Evolutionary conservation across 2,329 filamentous ascomycete genomes (phyloP), one percentile per base, ranked within the genome.

Genomic region (Neofusicoccum ribis): DNA sequence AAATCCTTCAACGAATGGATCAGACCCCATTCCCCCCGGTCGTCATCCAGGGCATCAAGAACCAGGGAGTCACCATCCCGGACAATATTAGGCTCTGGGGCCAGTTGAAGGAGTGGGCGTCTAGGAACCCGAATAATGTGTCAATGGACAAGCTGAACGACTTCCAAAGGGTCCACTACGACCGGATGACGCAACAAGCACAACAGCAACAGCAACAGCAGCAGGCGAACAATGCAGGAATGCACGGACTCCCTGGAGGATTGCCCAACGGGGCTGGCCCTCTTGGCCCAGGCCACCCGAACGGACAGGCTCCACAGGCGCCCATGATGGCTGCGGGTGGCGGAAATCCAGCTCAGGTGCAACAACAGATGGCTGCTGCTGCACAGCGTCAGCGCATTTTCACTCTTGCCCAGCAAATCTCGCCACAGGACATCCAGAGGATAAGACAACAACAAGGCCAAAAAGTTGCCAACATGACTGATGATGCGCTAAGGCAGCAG

Each of bases 1-100:
- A 76, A 3, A 73, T 76, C 64, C 74, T 77, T 17, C 66, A 70
- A 15, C 68, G 68, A 31, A 76, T 74, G 2, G 76, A 78, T 51
- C 59, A 67, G 7, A 72, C 68, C n/a, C 71, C 70, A 0, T 77
- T 74, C 43, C 75, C 73, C 31, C 72, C 72, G 4, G 39, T 61
- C 67, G 34, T 68, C 67, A 44, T 65, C 72, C 14, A 70, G 68
- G 59, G 50, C 68, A 60, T 60, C 15, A 60, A 46, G 43, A 60
- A 60, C 4, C 20, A 60, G 3, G 56, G 56, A 6, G 43, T 60
- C 15, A 72, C 37, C 52, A 71, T 85, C 9, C 85, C 85, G 5
- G 81, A 80, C 34, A 74, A 82, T 12, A 76, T 87, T 27, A 83
- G 80, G 68, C 82, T 80, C 2, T 88, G 86, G 86, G 81, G 81